A percentile compares a stretch with the other conserved stretches of the same genome.
phyloP scores from a whole-genome alignment of 164 flowering plant species.

The Nelumbo lutea region DNA sequence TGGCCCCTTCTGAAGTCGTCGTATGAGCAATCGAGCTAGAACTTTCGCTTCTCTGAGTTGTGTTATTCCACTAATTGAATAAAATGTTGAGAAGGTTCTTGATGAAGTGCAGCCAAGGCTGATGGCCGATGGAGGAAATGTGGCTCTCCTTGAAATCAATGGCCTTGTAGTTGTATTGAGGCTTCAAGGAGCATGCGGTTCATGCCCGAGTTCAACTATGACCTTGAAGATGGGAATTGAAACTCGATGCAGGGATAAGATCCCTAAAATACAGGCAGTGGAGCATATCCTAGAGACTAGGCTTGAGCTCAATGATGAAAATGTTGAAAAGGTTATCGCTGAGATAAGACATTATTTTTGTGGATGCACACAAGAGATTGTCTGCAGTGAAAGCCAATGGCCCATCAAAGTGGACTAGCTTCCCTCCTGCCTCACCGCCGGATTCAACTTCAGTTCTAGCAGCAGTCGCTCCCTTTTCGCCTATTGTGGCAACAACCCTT shows the following conservation, averaged over 20 bases:
- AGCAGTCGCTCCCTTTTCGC: constrained; percentile 32
- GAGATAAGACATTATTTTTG: too few relatives aligned
- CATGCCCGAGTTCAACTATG: constrained; percentile 89
- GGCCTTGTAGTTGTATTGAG: constrained; percentile 85
- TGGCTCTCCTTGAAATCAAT: constrained; percentile 85
- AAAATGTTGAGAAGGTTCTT: constrained; percentile 81
- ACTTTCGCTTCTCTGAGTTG: too few relatives aligned
- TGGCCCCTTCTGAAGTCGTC: too few relatives aligned
- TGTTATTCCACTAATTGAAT: constrained; percentile 60
- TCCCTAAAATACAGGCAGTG: constrained; percentile 85
- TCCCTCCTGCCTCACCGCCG: constrained; percentile 78
- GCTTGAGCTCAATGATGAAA: too few relatives aligned
- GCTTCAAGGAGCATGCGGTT: constrained; percentile 96
- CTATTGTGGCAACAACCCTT: constrained; percentile 19
- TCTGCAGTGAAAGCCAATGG: constrained; percentile 85
- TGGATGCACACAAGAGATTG: constrained; percentile 87
- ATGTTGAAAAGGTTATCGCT: too few relatives aligned
- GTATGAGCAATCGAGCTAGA: too few relatives aligned
- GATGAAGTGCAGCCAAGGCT: constrained; percentile 81
- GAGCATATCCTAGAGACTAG: constrained; percentile 30
- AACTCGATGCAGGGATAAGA: constrained; percentile 88
- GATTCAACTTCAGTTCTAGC: constrained; percentile 42
- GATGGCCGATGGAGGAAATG: constrained; percentile 34
- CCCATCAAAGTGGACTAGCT: constrained; percentile 93
- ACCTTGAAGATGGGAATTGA: constrained; percentile 97